Evolutionary conservation across 148 eudicot genomes (phyloP).

Genomic region (Dysphania ambrosioides): DNA sequence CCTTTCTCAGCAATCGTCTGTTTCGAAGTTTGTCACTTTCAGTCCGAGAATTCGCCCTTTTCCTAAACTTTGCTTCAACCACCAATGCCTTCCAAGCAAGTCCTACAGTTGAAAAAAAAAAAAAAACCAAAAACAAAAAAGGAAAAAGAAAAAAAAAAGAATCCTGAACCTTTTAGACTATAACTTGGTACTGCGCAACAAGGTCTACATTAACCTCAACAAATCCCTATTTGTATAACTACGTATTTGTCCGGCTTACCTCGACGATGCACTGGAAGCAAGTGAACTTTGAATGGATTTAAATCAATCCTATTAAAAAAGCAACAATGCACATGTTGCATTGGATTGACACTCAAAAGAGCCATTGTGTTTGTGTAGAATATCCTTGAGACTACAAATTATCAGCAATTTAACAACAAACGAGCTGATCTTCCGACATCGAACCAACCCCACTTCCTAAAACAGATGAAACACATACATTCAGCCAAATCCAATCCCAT

Average conservation of each 20-base stretch:
- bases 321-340: slow-evolving; percentile 11
- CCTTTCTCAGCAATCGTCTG: slow-evolving; percentile 74
- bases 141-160: background rate
- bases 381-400: background rate
- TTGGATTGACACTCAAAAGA: slow-evolving; percentile 26
- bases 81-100: slow-evolving; percentile 44
- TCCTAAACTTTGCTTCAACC: slow-evolving; percentile 55
- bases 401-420: background rate
- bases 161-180: background rate
- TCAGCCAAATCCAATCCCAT: background rate
- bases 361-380: slow-evolving; percentile 27
- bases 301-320: slow-evolving; percentile 11
- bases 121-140: background rate
- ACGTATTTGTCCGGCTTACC: slow-evolving; percentile 30
- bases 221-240: background rate
- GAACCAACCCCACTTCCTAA: slow-evolving; percentile 19
- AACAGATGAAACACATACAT: background rate
- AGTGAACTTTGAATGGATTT: slow-evolving; percentile 23
- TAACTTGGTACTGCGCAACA: background rate
- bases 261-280: slow-evolving; percentile 31
- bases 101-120: slow-evolving; percentile 27
- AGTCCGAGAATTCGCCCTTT: slow-evolving; percentile 49
- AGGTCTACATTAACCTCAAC: background rate
- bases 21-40: slow-evolving; percentile 72
- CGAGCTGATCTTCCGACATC: slow-evolving; percentile 2